Evolutionary conservation across 2,329 filamentous ascomycete genomes (phyloP).

Genomic region (Byssothecium circinans): DNA sequence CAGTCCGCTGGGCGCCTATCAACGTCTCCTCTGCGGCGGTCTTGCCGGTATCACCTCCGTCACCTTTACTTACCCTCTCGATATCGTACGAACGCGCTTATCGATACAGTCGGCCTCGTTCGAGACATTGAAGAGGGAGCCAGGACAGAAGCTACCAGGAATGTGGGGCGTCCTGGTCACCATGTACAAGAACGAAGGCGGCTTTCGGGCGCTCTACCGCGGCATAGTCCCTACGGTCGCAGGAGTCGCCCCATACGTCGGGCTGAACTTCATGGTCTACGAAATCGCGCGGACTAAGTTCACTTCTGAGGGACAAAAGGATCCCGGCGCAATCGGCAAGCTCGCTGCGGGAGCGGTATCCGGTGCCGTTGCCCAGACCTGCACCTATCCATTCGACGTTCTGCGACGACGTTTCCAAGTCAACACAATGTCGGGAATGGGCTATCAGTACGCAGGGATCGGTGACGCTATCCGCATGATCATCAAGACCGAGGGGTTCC

Average conservation of each 20-base stretch:
- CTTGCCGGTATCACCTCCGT: conserved; percentile 94
- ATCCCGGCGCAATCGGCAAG: conserved; percentile 78
- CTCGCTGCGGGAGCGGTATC: conserved; percentile 87
- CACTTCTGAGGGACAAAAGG: conserved; percentile 83
- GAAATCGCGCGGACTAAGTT: conserved; percentile 82
- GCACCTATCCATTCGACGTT: conserved; percentile 97
- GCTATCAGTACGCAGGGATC: conserved; percentile 90
- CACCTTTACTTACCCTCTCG: conserved; percentile 90
- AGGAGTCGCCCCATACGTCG: conserved; percentile 94
- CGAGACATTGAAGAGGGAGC: conserved; percentile 62
- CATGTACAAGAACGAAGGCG: conserved; percentile 94
- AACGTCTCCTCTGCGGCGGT: conserved; percentile 85
- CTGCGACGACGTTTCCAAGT: conserved; percentile 93
- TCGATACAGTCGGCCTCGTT: conserved; percentile 99
- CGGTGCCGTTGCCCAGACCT: conserved; percentile 95
- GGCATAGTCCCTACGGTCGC: conserved; percentile 93
- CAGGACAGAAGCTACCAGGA: conserved; percentile 68
- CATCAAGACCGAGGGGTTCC: conserved; percentile 76
- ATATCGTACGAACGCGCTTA: conserved; percentile 92
- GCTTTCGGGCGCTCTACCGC: conserved; percentile 81
- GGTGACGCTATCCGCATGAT: conserved; percentile 82
- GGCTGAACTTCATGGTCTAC: conserved; percentile 98
- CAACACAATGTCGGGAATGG: conserved; percentile 98
- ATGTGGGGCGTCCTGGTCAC: conserved; percentile 82
- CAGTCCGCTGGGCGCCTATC: conserved; percentile 70